phyloP scores from a whole-genome alignment of 1,139 yeast genomes.

The Scheffersomyces insectosa region DNA sequence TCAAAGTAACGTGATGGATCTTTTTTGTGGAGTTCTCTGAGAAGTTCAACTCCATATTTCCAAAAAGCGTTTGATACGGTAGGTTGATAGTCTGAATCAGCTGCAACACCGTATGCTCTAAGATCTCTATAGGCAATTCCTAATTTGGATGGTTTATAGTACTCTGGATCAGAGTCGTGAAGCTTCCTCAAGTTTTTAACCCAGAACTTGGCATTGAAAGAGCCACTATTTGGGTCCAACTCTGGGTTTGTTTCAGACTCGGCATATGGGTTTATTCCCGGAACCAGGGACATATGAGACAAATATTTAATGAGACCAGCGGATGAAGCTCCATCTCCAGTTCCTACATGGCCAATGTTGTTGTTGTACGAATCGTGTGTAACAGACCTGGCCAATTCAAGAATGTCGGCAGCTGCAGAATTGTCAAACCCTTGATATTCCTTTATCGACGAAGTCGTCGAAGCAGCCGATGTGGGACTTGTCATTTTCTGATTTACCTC shows the following conservation, averaged over 20 bases:
- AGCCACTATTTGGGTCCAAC: conserved; percentile 42
- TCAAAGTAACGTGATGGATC: conserved; percentile 40
- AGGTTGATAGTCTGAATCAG: conserved; percentile 78
- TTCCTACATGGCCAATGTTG: conserved; percentile 1
- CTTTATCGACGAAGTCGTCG: conserved; percentile 21
- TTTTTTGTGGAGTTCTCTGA: conserved; percentile 19
- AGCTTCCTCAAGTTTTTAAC: conserved; percentile 65
- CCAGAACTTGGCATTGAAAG: conserved; percentile 71
- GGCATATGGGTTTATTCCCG: conserved; percentile 44
- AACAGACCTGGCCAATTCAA: conserved; percentile 63
- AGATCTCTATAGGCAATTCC: conserved; percentile 72
- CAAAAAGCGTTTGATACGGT: conserved; percentile 58
- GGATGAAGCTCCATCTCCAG: conserved; percentile 9
- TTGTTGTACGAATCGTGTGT: conserved; percentile 22
- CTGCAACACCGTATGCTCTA: conserved; percentile 72
- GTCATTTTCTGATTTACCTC: neutral
- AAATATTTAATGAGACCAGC: conserved; percentile 32
- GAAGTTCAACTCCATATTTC: conserved; percentile 15
- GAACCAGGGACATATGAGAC: conserved; percentile 53
- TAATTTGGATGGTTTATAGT: conserved; percentile 61
- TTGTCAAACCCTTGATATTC: conserved; percentile 43
- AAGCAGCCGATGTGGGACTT: neutral
- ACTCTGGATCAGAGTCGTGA: conserved; percentile 58
- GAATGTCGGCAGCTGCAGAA: conserved; percentile 33
- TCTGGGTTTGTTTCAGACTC: conserved; percentile 9